Evolutionary conservation across 2,329 filamentous ascomycete species (phyloP).

Genomic region (Claviceps maximensis): DNA sequence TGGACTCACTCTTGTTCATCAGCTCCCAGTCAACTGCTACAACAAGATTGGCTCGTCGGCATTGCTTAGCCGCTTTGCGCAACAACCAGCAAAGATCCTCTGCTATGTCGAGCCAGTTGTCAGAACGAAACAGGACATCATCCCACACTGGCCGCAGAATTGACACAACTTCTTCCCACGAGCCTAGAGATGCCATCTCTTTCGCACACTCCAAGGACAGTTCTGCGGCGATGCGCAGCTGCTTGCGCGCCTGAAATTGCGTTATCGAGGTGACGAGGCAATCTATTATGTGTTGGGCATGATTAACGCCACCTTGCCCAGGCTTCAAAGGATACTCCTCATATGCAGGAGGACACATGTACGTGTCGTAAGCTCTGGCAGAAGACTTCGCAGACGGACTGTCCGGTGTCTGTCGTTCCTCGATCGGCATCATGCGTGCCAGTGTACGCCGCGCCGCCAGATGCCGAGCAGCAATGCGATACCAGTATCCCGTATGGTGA

Average conservation of each 20-base stretch:
- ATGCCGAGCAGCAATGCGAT: conserved; percentile 46
- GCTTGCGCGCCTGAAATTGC: conserved; percentile 41
- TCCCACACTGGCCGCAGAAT: conserved; percentile 46
- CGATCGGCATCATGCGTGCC: conserved; percentile 44
- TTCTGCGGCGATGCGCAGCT: conserved; percentile 41
- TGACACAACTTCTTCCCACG: conserved; percentile 41
- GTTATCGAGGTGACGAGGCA: conserved; percentile 35
- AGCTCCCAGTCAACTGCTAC: conserved; percentile 54
- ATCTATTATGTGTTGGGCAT: conserved; percentile 41
- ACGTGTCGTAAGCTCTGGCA: conserved; percentile 48
- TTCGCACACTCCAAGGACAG: conserved; percentile 43
- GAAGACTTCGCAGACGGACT: conserved; percentile 31
- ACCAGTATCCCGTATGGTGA: conserved; percentile 57
- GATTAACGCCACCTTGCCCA: conserved; percentile 35
- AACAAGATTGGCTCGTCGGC: conserved; percentile 40
- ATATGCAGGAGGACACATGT: conserved; percentile 51
- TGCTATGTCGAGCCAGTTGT: conserved; percentile 46
- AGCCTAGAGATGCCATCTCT: conserved; percentile 36
- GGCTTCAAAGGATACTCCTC: conserved; percentile 40
- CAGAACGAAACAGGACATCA: conserved; percentile 38
- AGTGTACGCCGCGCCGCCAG: conserved; percentile 37
- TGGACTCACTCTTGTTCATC: conserved; percentile 39
- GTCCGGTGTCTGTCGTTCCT: conserved; percentile 39
- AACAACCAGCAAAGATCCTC: conserved; percentile 51
- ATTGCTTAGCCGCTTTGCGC: conserved; percentile 39